phyloP scores from a whole-genome alignment of 1,139 yeast species.

The Zhuliangozyma blackwelliae region DNA sequence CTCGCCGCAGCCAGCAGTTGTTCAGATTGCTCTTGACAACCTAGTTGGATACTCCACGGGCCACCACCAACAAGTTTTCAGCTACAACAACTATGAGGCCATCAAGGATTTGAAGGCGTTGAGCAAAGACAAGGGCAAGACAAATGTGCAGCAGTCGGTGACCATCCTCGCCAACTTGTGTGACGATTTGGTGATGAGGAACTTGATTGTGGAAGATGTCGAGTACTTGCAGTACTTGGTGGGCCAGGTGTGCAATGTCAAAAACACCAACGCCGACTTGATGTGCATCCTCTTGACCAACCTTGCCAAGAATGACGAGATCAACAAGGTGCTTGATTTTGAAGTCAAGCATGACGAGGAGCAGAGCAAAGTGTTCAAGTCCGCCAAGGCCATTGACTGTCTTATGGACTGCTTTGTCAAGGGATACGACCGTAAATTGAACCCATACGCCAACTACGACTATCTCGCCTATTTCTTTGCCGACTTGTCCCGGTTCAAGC shows the following conservation, averaged over 20 bases:
- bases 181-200: constrained; percentile 63
- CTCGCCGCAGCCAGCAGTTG: constrained; percentile 76
- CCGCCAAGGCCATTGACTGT: constrained; percentile 67
- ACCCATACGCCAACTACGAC: constrained; percentile 71
- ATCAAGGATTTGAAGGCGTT: constrained; percentile 66
- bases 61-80: constrained; percentile 61
- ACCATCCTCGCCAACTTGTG: constrained; percentile 83
- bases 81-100: constrained; percentile 66
- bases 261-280: constrained; percentile 70
- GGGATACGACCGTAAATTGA: constrained; percentile 70
- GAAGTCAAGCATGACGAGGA: constrained; percentile 30
- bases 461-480: constrained; percentile 87
- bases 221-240: constrained; percentile 55
- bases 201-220: constrained; percentile 60
- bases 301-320: constrained; percentile 71
- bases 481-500: constrained; percentile 69
- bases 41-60: constrained; percentile 80
- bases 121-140: constrained; percentile 48
- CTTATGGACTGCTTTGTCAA: constrained; percentile 88
- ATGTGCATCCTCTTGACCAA: constrained; percentile 83
- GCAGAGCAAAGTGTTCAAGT: constrained; percentile 43
- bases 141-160: constrained; percentile 61
- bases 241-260: constrained; percentile 49
- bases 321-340: constrained; percentile 53
- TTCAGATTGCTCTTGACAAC: constrained; percentile 81